Percentiles rank a stretch among this genome's conserved stretches.
phyloP scores from a whole-genome alignment of 2,329 filamentous ascomycete species.

The Cytospora schulzeri region DNA sequence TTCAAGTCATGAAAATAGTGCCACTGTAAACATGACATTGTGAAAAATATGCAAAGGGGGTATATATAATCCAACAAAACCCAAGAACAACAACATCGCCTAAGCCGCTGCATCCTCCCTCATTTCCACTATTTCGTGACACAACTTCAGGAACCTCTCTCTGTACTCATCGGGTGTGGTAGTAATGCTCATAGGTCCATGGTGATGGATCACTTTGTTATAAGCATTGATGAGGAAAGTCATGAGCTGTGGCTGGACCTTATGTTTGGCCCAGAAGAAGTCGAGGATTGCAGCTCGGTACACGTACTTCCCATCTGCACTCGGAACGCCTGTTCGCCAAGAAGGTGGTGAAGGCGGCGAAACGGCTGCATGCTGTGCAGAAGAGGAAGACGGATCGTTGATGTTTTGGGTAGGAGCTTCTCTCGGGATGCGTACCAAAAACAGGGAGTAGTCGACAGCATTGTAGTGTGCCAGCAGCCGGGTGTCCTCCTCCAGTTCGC shows the following conservation, averaged over 20 bases:
- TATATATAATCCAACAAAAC: constrained; percentile 5
- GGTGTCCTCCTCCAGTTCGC: constrained; percentile 62
- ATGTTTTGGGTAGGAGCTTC: constrained; percentile 19
- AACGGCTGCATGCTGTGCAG: constrained; percentile 27
- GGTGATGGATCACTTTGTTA: constrained; percentile 60
- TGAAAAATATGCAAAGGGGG: neutral
- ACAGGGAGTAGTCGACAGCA: constrained; percentile 75
- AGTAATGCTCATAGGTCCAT: constrained; percentile 76
- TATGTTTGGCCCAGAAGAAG: constrained; percentile 80
- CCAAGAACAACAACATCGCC: neutral
- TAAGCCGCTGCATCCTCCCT: constrained; percentile 2
- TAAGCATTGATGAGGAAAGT: constrained; percentile 65
- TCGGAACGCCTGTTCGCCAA: constrained; percentile 65
- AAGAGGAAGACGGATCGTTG: constrained; percentile 30
- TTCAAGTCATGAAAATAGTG: neutral
- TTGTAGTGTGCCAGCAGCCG: constrained; percentile 62
- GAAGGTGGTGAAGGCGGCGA: constrained; percentile 41
- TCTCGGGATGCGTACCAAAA: constrained; percentile 57
- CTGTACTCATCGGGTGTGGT: constrained; percentile 70
- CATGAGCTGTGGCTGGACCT: constrained; percentile 65
- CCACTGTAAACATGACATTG: neutral
- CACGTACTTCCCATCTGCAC: constrained; percentile 64
- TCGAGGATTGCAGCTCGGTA: constrained; percentile 71
- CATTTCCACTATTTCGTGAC: constrained; percentile 44
- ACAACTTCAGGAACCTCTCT: constrained; percentile 53